phyloP scores from a whole-genome alignment of 179 eudicot genomes.

The Monotropa hypopitys region DNA sequence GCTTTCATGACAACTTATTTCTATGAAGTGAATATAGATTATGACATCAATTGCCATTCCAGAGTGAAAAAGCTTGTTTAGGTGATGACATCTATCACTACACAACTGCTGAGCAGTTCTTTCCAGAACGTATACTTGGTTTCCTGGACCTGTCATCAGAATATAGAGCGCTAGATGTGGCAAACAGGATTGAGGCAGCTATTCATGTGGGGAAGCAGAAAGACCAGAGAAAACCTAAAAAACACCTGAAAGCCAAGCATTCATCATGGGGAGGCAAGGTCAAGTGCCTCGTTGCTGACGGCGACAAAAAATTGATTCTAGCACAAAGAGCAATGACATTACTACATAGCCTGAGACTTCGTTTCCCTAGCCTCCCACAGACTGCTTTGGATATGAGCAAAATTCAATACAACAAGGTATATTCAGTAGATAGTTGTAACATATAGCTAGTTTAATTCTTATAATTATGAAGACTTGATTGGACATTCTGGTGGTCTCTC shows the following conservation, averaged over 20 bases:
- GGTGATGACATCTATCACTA: constrained; percentile 74
- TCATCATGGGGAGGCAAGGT: constrained; percentile 82
- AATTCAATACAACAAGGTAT: constrained; percentile 86
- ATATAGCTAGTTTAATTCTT: background rate
- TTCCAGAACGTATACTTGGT: constrained; percentile 75
- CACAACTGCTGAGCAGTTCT: constrained; percentile 62
- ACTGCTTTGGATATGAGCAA: constrained; percentile 88
- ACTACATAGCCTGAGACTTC: constrained; percentile 49
- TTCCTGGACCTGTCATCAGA: constrained; percentile 69
- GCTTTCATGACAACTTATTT: background rate
- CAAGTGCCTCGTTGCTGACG: constrained; percentile 61
- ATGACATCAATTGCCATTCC: constrained; percentile 16
- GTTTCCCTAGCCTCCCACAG: constrained; percentile 84
- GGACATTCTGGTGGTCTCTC: background rate
- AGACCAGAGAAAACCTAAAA: constrained; percentile 33
- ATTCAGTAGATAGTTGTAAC: background rate
- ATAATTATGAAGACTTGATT: no score
- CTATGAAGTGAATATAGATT: background rate
- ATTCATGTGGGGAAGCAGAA: constrained; percentile 69
- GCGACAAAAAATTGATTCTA: constrained; percentile 52
- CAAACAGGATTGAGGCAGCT: constrained; percentile 82
- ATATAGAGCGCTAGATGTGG: constrained; percentile 69
- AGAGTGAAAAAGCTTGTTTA: constrained; percentile 81
- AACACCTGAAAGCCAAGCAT: constrained; percentile 20
- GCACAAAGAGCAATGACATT: constrained; percentile 68